A percentile compares a stretch with the other conserved stretches of the same genome.
These are phyloP conservation scores for Ganoderma resinaceum DNA, from an alignment of 1,284 basidiomycete genomes.

Conservation along the genomic window DNA sequence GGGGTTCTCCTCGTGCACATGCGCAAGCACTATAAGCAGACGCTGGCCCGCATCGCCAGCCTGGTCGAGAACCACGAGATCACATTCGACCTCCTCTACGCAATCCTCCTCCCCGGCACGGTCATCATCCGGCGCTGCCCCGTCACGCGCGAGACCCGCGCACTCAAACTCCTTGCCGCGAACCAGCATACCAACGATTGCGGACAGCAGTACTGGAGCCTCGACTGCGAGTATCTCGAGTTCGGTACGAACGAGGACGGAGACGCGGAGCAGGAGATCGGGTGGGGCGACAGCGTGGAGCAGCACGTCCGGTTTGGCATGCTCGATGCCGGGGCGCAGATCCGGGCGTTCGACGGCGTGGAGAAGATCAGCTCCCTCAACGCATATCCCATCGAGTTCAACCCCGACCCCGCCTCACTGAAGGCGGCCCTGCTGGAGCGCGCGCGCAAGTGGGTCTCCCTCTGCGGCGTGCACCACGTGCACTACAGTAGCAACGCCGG, in stretches of 20 bases:
- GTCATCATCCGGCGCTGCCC: conserved; percentile 12
- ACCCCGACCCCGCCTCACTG: conserved; percentile 47
- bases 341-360: conserved; percentile 53
- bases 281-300: conserved; percentile 3
- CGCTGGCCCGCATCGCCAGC: conserved; percentile 50
- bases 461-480: conserved; percentile 60
- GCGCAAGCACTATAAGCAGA: conserved; percentile 53
- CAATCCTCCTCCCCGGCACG: conserved; percentile 16
- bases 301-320: conserved; percentile 39
- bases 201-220: conserved; percentile 45
- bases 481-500: conserved; percentile 58
- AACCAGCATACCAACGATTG: conserved; percentile 37
- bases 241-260: conserved; percentile 44
- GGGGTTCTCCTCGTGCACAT: conserved; percentile 45
- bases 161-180: conserved; percentile 49
- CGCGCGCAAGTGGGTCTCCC: conserved; percentile 57
- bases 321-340: conserved; percentile 45
- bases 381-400: conserved; percentile 57
- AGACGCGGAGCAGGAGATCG: conserved; percentile 41
- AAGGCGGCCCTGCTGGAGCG: conserved; percentile 48
- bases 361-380: conserved; percentile 54
- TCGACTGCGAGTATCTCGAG: conserved; percentile 55
- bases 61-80: conserved; percentile 59
- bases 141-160: conserved; percentile 48
- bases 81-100: conserved; percentile 57